Conservation (phyloP, 106 monocot genomes). For the Alisma plantagoaquatica region DNA sequence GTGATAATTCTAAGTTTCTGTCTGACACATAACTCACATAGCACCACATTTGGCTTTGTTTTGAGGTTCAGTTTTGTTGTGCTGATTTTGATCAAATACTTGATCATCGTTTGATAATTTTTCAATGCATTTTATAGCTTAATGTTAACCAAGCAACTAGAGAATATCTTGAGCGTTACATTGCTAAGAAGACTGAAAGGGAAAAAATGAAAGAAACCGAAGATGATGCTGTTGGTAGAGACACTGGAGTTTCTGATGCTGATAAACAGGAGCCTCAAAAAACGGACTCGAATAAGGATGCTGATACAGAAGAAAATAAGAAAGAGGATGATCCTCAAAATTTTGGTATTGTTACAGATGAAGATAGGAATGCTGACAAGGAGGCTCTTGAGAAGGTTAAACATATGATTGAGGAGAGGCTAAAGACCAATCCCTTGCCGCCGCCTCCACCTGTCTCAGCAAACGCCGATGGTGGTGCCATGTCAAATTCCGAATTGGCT, state of each 20-base stretch:
- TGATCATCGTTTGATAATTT: no score
- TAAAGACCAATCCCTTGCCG: conserved; percentile 63
- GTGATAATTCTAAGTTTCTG: no score
- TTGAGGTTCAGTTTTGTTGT: no score
- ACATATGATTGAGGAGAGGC: conserved; percentile 73
- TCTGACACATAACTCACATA: no score
- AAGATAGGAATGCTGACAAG: conserved; percentile 67
- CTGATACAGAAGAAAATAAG: conserved; percentile 44
- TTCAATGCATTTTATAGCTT: conserved; percentile 49
- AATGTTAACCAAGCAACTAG: conserved; percentile 89
- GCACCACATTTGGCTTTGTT: no score
- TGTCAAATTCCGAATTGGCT: conserved; percentile 46
- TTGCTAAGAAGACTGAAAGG: conserved; percentile 81
- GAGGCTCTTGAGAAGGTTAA: conserved; percentile 65
- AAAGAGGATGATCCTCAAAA: conserved; percentile 42
- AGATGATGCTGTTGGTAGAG: conserved; percentile 18
- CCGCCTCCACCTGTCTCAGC: conserved; percentile 50
- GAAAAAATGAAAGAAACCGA: conserved; percentile 75
- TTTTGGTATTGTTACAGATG: conserved; percentile 88
- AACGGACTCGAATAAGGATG: conserved; percentile 23
- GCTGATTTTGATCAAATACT: no score
- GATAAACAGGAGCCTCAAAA: conserved; percentile 40
- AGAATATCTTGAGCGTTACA: conserved; percentile 86
- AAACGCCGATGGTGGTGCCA: conserved; percentile 27
- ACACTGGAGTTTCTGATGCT: conserved; percentile 17